Conservation (phyloP, 345 rosid genomes). For the Eucalyptus coolabah region DNA sequence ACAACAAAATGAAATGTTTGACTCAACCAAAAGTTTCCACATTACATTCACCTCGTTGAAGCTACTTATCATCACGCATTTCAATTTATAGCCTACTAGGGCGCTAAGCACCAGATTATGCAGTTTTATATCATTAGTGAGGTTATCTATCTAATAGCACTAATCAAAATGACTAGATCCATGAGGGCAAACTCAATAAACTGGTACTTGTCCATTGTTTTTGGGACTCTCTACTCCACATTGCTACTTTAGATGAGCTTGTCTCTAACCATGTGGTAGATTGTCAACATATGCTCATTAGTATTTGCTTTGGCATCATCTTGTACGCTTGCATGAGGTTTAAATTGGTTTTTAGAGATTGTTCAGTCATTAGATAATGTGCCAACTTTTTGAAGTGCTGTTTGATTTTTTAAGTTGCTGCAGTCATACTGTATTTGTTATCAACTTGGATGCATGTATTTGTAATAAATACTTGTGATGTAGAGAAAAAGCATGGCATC, state of each 20-base stretch:
- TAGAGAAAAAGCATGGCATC: not conserved
- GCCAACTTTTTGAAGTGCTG: not conserved
- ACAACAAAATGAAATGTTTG: too few species aligned
- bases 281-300: not conserved
- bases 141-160: not conserved
- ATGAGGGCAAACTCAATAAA: not conserved
- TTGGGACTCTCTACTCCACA: not conserved
- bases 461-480: not conserved
- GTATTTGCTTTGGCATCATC: not conserved
- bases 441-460: not conserved
- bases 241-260: rapidly evolving
- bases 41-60: too few species aligned
- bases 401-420: not conserved
- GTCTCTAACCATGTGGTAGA: not conserved
- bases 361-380: not conserved
- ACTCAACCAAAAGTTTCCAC: not conserved
- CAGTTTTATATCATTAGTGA: not conserved
- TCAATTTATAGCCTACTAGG: too few species aligned
- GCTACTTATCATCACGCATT: too few species aligned
- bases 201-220: not conserved
- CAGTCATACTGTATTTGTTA: not conserved
- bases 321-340: not conserved
- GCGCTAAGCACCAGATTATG: not conserved
- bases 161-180: not conserved
- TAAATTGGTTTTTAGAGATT: rapidly evolving